Conservation (phyloP, 257 asterid genomes). For the Cruciata laevipes region DNA sequence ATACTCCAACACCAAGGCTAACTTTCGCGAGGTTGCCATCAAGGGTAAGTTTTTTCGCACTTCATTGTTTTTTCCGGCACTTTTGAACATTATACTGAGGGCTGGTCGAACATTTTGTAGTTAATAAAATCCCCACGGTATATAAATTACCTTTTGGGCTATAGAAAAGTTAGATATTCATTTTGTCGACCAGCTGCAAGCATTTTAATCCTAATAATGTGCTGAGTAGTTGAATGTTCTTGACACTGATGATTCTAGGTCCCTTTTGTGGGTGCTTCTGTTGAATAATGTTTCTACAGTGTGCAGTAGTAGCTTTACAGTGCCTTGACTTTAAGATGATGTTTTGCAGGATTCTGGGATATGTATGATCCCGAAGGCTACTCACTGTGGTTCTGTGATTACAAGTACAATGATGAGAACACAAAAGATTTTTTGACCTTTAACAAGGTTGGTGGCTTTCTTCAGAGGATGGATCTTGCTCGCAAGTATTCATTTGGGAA, state of each 20-base stretch:
- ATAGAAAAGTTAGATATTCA: neutral
- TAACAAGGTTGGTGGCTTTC: slow-evolving; percentile 91
- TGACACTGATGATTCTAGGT: too few species aligned
- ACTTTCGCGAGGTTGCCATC: slow-evolving; percentile 92
- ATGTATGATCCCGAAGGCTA: slow-evolving; percentile 97
- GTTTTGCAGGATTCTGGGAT: slow-evolving; percentile 79
- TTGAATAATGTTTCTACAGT: neutral
- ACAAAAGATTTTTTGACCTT: slow-evolving; percentile 69
- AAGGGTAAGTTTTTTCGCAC: slow-evolving; percentile 37
- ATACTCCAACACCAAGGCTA: slow-evolving; percentile 88
- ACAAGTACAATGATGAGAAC: slow-evolving; percentile 90
- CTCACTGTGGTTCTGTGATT: slow-evolving; percentile 94
- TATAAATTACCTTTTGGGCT: neutral
- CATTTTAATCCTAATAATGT: too few species aligned
- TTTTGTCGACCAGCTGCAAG: too few species aligned
- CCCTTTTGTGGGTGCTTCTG: neutral
- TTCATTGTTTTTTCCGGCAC: neutral
- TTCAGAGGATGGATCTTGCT: slow-evolving; percentile 89
- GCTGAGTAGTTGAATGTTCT: too few species aligned
- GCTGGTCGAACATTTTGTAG: too few species aligned
- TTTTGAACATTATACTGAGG: slow-evolving; percentile 29
- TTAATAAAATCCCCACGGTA: neutral
- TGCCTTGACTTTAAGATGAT: neutral
- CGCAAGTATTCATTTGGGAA: slow-evolving; percentile 94
- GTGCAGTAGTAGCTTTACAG: neutral